phyloP scores from a whole-genome alignment of 192 early-diverging fungal genomes.

The Entomortierella parvispora region DNA sequence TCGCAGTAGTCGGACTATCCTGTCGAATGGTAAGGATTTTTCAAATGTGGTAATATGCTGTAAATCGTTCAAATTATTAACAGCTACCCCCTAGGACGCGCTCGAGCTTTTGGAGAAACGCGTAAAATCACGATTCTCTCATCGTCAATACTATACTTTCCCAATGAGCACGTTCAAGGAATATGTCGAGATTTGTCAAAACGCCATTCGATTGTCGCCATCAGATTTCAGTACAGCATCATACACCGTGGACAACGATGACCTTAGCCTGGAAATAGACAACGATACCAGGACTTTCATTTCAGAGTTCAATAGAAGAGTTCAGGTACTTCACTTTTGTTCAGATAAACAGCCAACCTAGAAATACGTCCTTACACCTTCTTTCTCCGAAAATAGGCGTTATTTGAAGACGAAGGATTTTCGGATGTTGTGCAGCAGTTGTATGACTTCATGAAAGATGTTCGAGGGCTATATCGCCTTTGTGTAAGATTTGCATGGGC shows the following conservation, averaged over 20 bases:
- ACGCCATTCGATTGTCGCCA: slow-evolving; percentile 55
- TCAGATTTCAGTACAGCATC: slow-evolving; percentile 16
- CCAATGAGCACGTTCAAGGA: slow-evolving; percentile 63
- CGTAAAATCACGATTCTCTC: slow-evolving; percentile 94
- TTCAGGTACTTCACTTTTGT: slow-evolving; percentile 19
- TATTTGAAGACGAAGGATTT: slow-evolving; percentile 58
- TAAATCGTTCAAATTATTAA: neutral
- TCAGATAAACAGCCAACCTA: neutral
- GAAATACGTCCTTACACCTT: neutral
- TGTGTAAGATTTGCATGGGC: slow-evolving; percentile 62
- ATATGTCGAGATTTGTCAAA: slow-evolving; percentile 66
- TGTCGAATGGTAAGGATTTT: slow-evolving; percentile 66
- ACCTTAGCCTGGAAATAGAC: slow-evolving; percentile 6
- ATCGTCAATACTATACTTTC: slow-evolving; percentile 81
- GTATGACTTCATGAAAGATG: slow-evolving; percentile 67
- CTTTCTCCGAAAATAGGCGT: slow-evolving; percentile 32
- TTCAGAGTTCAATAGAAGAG: slow-evolving; percentile 52
- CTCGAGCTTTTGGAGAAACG: slow-evolving; percentile 91
- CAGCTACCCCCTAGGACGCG: slow-evolving; percentile 67
- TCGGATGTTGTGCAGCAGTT: slow-evolving; percentile 58
- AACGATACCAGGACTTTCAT: slow-evolving; percentile 58
- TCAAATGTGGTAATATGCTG: neutral
- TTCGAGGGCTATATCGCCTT: slow-evolving; percentile 62
- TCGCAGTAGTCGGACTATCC: slow-evolving; percentile 89
- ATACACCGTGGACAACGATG: too few relatives aligned